A percentile compares a stretch with the other conserved stretches of the same genome.
These are phyloP conservation scores for Aulographum hederae DNA, from an alignment of 2,329 filamentous ascomycete species.

Conservation along the genomic window DNA sequence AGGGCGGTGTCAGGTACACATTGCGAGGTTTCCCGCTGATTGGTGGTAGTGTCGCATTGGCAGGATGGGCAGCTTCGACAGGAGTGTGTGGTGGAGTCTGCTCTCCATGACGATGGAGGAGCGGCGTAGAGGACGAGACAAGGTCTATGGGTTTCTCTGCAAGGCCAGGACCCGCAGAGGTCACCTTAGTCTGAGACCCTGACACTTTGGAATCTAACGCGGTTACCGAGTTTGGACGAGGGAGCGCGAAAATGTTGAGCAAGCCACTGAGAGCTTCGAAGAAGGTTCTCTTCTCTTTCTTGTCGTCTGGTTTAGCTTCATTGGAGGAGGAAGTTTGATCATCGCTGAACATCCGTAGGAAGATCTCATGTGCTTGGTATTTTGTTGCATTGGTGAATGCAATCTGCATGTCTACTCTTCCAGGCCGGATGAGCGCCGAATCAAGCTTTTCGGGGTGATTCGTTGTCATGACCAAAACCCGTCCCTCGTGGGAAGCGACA, in stretches of 20 bases:
- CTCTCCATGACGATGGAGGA: no score
- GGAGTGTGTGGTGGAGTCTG: not conserved
- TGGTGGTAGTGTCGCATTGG: not conserved
- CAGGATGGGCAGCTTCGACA: not conserved
- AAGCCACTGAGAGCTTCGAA: not conserved
- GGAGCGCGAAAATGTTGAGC: no score
- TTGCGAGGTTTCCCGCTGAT: not conserved
- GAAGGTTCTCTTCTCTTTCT: not conserved
- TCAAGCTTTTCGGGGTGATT: constrained; percentile 60
- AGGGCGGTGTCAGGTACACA: not conserved
- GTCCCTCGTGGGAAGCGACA: constrained; percentile 54
- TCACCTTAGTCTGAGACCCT: no score
- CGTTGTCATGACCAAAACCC: constrained; percentile 67
- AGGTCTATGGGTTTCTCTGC: no score
- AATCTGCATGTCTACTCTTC: constrained; percentile 51
- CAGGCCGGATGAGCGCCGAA: constrained; percentile 54
- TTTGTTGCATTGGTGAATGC: constrained; percentile 32
- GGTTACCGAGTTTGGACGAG: no score
- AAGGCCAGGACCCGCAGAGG: no score
- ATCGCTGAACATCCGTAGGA: constrained; percentile 17
- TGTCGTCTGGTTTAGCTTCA: not conserved
- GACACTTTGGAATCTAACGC: no score
- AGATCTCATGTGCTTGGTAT: constrained; percentile 23
- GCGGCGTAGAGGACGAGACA: no score
- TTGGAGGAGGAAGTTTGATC: no score